Evolutionary conservation across 768 basidiomycete species (phyloP).

Genomic region (Termitomyces sp.): DNA sequence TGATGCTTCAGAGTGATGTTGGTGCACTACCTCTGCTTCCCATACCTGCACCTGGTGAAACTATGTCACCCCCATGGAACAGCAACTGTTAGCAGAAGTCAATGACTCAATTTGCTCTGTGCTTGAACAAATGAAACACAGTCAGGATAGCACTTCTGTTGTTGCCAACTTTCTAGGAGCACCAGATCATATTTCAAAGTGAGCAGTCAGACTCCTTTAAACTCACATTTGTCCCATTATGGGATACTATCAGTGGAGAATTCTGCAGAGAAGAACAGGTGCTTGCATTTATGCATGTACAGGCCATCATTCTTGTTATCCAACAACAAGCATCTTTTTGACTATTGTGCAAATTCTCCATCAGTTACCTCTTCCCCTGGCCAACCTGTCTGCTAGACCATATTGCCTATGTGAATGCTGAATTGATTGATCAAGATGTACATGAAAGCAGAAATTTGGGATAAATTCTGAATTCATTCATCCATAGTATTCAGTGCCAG

Average conservation of each 20-base stretch:
- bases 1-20: slow-evolving; percentile 57
- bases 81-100: slow-evolving; percentile 41
- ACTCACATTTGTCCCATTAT: too few species aligned
- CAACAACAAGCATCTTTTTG: neutral
- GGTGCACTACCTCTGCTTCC: slow-evolving; percentile 58
- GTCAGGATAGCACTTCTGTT: slow-evolving; percentile 55
- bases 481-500: too few species aligned
- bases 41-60: slow-evolving; percentile 11
- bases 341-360: neutral
- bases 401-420: too few species aligned
- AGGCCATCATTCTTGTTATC: neutral
- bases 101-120: slow-evolving; percentile 39
- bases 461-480: too few species aligned
- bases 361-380: neutral
- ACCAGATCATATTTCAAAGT: slow-evolving; percentile 16
- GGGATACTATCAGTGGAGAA: too few species aligned
- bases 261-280: neutral
- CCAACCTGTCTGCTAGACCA: neutral
- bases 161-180: slow-evolving; percentile 30
- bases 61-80: slow-evolving; percentile 38
- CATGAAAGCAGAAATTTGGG: neutral
- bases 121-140: slow-evolving; percentile 49
- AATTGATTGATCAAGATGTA: neutral
- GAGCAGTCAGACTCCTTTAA: neutral
- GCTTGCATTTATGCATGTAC: neutral